Conservation (phyloP, 345 rosid species). For the Ailanthus altissimus region DNA sequence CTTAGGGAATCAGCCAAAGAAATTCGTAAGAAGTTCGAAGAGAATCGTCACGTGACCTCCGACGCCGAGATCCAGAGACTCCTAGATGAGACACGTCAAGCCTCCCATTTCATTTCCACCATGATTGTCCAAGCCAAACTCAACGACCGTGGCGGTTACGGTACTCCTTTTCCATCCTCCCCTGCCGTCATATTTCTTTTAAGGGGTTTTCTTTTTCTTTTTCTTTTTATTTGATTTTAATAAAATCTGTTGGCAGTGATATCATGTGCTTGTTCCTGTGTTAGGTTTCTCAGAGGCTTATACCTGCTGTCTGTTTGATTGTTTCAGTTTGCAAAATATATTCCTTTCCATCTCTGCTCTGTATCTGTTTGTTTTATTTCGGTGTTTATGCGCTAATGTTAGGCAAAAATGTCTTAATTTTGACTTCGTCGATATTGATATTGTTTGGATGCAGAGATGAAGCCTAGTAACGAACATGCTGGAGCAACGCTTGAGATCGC, state of each 20-base stretch:
- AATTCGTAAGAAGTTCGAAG: conserved; percentile 78
- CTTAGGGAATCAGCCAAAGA: conserved; percentile 68
- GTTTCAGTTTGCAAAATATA: background rate
- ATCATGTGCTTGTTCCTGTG: too few species aligned
- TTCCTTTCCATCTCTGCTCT: background rate
- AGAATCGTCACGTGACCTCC: conserved; percentile 66
- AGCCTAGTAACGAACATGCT: conserved; percentile 70
- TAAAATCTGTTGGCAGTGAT: background rate
- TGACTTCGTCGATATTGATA: background rate
- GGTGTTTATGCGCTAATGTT: background rate
- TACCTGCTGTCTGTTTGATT: too few species aligned
- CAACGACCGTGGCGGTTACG: conserved; percentile 83
- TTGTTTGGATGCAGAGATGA: conserved; percentile 58
- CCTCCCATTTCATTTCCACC: conserved; percentile 73
- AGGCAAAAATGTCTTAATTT: background rate
- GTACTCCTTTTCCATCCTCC: conserved; percentile 35
- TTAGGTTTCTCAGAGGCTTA: too few species aligned
- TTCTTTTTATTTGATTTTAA: too few species aligned
- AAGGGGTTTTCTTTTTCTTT: background rate
- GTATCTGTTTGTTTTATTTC: background rate
- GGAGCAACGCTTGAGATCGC: conserved; percentile 89
- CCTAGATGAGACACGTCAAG: conserved; percentile 86
- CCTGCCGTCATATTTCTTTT: too few species aligned
- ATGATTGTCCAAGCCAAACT: conserved; percentile 94
- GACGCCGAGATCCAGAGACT: conserved; percentile 63